A percentile compares a stretch with the other conserved stretches of the same genome.
These are phyloP conservation scores for Penicillium sp. DNA, from an alignment of 2,329 filamentous ascomycete genomes.

Conservation along the genomic window DNA sequence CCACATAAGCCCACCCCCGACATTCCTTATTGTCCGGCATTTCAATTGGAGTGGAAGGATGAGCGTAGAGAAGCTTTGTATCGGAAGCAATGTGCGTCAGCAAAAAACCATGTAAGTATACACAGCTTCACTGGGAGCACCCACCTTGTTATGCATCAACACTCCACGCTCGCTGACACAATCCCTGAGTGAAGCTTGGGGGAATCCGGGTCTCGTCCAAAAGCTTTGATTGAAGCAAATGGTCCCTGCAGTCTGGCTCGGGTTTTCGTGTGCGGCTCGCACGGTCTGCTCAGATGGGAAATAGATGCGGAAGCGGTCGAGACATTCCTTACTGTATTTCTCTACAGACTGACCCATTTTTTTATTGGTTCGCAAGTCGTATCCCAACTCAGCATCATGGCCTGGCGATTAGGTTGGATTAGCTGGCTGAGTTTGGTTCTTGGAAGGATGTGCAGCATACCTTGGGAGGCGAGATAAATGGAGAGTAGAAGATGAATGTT, in stretches of 20 bases:
- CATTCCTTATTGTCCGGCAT: conserved; percentile 25
- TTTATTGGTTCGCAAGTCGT: conserved; percentile 43
- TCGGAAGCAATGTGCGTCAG: conserved; percentile 1
- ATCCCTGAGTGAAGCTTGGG: conserved; percentile 67
- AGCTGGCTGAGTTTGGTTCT: background rate
- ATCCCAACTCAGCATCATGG: conserved; percentile 46
- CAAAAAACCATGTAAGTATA: background rate
- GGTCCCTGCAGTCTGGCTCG: conserved; percentile 60
- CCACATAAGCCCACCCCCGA: conserved; percentile 75
- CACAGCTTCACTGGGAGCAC: conserved; percentile 27
- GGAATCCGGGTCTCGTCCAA: conserved; percentile 69
- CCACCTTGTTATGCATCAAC: conserved; percentile 83
- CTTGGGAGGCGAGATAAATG: conserved; percentile 58
- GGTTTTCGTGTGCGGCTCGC: conserved; percentile 50
- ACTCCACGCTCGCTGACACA: conserved; percentile 68
- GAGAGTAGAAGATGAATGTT: conserved; percentile 62
- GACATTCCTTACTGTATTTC: conserved; percentile 38
- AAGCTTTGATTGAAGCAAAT: conserved; percentile 73
- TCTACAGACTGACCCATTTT: conserved; percentile 34
- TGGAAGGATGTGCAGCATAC: conserved; percentile 29
- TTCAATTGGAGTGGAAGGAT: conserved; percentile 20
- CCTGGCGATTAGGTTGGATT: conserved; percentile 32
- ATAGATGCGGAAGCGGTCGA: conserved; percentile 65
- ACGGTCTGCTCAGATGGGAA: conserved; percentile 76
- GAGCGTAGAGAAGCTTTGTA: conserved; percentile 24